Conservation (phyloP, 2,329 filamentous ascomycete genomes). For the Magnaporthiopsis poae region DNA sequence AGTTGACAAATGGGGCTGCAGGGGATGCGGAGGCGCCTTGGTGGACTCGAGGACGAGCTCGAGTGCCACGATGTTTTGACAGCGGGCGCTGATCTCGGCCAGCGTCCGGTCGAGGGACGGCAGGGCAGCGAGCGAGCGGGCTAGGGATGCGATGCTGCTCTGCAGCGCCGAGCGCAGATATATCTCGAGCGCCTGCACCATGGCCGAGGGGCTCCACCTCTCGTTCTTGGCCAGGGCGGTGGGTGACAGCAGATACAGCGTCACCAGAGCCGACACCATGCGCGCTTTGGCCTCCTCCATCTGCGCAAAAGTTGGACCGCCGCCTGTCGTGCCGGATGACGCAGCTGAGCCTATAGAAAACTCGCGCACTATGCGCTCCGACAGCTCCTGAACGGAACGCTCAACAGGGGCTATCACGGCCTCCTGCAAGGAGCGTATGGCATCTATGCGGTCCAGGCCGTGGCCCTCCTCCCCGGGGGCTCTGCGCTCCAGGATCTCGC, state of each 20-base stretch:
- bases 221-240: constrained; percentile 42
- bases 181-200: constrained; percentile 67
- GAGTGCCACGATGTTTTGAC: constrained; percentile 83
- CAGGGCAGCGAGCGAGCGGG: constrained; percentile 67
- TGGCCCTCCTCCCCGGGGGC: constrained; percentile 64
- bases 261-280: constrained; percentile 62
- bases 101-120: constrained; percentile 74
- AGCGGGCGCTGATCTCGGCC: constrained; percentile 69
- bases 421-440: constrained; percentile 58
- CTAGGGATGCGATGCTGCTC: constrained; percentile 63
- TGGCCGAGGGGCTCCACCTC: constrained; percentile 55
- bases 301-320: constrained; percentile 46
- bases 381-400: constrained; percentile 58
- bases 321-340: constrained; percentile 22
- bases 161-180: constrained; percentile 77
- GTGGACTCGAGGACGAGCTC: constrained; percentile 65
- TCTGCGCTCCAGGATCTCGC: constrained; percentile 61
- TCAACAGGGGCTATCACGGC: constrained; percentile 64
- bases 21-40: constrained; percentile 59
- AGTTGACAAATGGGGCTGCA: constrained; percentile 30
- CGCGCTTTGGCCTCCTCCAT: constrained; percentile 65
- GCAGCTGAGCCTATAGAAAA: constrained; percentile 59
- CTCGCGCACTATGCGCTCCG: constrained; percentile 71
- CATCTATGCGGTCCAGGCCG: constrained; percentile 63
- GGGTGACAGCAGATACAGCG: constrained; percentile 75